Evolutionary conservation across 371 early-diverging fungal species (phyloP), one percentile per base, ranked within the genome.

Genomic region (Mortierella sp.): DNA sequence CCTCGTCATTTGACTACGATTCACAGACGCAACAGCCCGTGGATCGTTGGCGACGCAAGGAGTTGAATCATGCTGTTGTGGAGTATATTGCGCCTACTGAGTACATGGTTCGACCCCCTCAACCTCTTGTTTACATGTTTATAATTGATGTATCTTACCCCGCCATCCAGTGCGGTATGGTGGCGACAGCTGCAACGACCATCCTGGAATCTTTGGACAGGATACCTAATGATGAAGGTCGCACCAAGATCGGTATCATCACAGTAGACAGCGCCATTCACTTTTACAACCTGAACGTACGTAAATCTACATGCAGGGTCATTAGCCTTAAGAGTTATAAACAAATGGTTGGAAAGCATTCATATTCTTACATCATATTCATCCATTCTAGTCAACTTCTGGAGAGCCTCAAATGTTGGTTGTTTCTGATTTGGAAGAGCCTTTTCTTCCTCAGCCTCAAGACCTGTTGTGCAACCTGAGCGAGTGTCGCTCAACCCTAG

Each of bases 21-120:
- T 71, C 91, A 37, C 89, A 91, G 31, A 92, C 93, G 10, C 93
- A 95, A 75, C 87, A 88, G 65, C 93, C 90, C 49, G 89, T 92
- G 10, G 94, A 98, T 82, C 90, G 97, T 35, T 93, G 94, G 93
- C 84, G 90, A 68, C 90, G 97, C 43, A 89, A 95, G 23, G 98
- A 97, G 70, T 84, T 97, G 64, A 93, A 95, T 72, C 89, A 95
- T 83, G 86, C 94, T 7, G 95, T 95, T 34, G 95, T 97, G 7
- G 98, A 98, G 82, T 97, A 93, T 83, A 88, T 96, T 61, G 98
- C 98, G 1, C 97, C 98, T 5, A 89, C 93, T n/a, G 96, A 96
- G 82, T 97, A 97, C 84, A 96, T 95, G 96, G 92, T 91, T 13
- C 90, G 93, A 8, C 97, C 98, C 19, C 98, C 98, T 43, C 97